Base-by-base conservation (phyloP, 2,329 filamentous ascomycete species). In the Colletotrichum cereale region DNA sequence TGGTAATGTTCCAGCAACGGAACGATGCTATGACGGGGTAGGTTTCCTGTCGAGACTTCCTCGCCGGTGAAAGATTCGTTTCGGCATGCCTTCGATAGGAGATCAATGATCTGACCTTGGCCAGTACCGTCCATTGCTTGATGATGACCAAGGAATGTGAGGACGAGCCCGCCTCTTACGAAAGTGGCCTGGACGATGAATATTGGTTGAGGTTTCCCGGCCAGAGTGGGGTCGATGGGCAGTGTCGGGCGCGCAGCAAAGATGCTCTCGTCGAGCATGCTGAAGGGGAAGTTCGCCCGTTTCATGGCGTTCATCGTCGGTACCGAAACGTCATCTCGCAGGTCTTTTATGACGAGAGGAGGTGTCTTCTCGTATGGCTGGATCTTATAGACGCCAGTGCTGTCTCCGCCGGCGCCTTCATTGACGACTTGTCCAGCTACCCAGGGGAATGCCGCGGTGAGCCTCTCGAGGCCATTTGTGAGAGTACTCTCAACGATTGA, bases 51-150 rank as follows among this genome's bases (percentile, higher is more conserved):
- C 0, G 67, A 38, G 0, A 86, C 50, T 62, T 89, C 87, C 8
- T 86, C 79, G 0, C 71, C 50, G 0, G 84, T 86, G 74, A 87
- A 88, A 0, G 71, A n/a, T 38, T 86, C 83, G 2, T 78, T 75
- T 0, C 75, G 77, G 65, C 86, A 88, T 0, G 85, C 86, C 66
- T 87, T 87, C 0, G 83, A 81, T 7, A 90, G 78, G 2, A 87
- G 81, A 3, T 77, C 69, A 21, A 88, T 85, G 21, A 87, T 72
- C 29, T 83, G 80, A 3, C 79, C 84, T 73, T 86, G 83, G 2
- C 86, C 87, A 1, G 80, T 81, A 78, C 86, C 85, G 66, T 90
- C 88, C 81, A 88, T 85, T 0, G 79, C 76, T 7, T 81, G 80
- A 73, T 90, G 88, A 31, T 87, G 82, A 10, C 79, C 82, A 36